phyloP scores from a whole-genome alignment of 177 flowering plant genomes.

The Vitis hybrid region DNA sequence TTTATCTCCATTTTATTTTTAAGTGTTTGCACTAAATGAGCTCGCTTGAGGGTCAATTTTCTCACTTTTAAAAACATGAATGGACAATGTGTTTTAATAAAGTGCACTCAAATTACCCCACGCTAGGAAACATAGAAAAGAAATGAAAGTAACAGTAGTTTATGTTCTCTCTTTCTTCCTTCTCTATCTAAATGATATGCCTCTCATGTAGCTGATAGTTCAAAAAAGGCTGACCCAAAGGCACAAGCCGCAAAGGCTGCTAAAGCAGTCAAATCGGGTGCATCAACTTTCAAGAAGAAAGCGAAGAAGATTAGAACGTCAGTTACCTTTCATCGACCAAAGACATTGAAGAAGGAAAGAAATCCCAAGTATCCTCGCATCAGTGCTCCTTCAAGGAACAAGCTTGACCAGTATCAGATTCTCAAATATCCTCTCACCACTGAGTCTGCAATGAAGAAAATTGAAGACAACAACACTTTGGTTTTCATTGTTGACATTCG shows the following conservation, averaged over 20 bases:
- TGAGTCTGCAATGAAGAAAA: slow-evolving; percentile 70
- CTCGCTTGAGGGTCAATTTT: no score
- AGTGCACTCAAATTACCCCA: not conserved
- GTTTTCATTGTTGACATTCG: slow-evolving; percentile 68
- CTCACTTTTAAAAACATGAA: no score
- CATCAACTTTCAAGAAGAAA: slow-evolving; percentile 49
- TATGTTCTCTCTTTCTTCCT: not conserved
- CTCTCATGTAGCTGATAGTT: slow-evolving; percentile 26
- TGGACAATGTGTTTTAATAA: no score
- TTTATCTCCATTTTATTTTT: no score
- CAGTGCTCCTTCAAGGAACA: slow-evolving; percentile 58
- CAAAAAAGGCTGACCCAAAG: slow-evolving; percentile 57
- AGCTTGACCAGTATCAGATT: slow-evolving; percentile 64
- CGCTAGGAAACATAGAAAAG: not conserved
- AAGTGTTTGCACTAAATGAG: no score
- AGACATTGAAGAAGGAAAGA: slow-evolving; percentile 54
- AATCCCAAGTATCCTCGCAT: slow-evolving; percentile 60
- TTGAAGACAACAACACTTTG: slow-evolving; percentile 66
- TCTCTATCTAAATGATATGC: not conserved
- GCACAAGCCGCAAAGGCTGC: slow-evolving; percentile 62
- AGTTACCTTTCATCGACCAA: slow-evolving; percentile 58
- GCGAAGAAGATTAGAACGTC: slow-evolving; percentile 52
- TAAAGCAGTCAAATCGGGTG: slow-evolving; percentile 55
- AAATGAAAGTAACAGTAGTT: not conserved
- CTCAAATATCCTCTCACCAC: slow-evolving; percentile 62